These are phyloP conservation scores for Hippophae tibetana DNA, from an alignment of 306 rosid species.

Conservation along the genomic window DNA sequence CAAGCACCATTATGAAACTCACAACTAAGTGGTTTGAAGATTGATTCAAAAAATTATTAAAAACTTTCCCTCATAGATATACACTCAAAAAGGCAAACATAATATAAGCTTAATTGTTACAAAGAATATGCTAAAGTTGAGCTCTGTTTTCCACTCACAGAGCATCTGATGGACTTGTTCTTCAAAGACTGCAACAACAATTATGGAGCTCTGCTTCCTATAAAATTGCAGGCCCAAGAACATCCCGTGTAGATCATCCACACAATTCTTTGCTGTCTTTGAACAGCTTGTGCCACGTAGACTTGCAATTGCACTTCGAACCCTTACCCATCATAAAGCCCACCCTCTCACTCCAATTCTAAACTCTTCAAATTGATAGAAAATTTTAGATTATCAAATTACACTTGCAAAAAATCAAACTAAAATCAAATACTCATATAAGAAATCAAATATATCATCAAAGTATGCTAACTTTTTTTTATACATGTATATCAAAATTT, in stretches of 20 bases:
- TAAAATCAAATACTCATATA: too few species aligned
- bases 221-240: slow-evolving; percentile 83
- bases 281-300: slow-evolving; percentile 75
- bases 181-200: slow-evolving; percentile 71
- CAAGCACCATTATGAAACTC: slow-evolving; percentile 24
- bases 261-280: slow-evolving; percentile 97
- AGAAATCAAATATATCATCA: too few species aligned
- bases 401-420: background rate
- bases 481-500: too few species aligned
- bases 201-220: slow-evolving; percentile 85
- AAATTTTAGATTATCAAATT: slow-evolving; percentile 4
- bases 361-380: slow-evolving; percentile 30
- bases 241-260: slow-evolving; percentile 82
- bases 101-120: slow-evolving; percentile 61
- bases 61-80: slow-evolving; percentile 6
- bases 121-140: slow-evolving; percentile 89
- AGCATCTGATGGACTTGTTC: slow-evolving; percentile 99
- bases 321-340: slow-evolving; percentile 67
- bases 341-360: slow-evolving; percentile 21
- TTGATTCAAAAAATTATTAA: slow-evolving; percentile 10
- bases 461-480: too few species aligned
- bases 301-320: slow-evolving; percentile 86
- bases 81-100: slow-evolving; percentile 7
- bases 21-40: slow-evolving; percentile 12
- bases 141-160: slow-evolving; percentile 97